Evolutionary conservation across 2,329 filamentous ascomycete species (phyloP), one percentile per base, ranked within the genome.

Genomic region (Hymenoscyphus occultus): DNA sequence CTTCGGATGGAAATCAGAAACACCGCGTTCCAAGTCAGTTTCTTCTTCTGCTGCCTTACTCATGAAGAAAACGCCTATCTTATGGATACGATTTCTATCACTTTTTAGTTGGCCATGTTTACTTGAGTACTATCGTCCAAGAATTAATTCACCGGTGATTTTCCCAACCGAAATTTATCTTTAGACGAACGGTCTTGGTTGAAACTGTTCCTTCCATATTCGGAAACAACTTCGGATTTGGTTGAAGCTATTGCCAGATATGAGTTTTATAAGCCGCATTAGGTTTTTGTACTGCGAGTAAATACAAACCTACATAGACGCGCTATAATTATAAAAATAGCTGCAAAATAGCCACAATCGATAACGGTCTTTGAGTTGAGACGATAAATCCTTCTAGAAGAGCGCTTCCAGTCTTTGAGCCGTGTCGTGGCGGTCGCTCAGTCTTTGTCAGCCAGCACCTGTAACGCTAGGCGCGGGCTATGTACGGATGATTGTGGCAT

Each of bases 391-490:
- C 19, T 54, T 54, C 48, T 54, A 13, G 48, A 54, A 54, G 48
- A 28, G 48, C 19, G 48, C 48, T 54, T 54, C 45, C 6, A 54
- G 19, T 54, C 45, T 28, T 51, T 10, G 19, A 22, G 22, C 22
- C 48, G 48, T n/a, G 48, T 9, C 10, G 48, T 54, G 48, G 48
- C 48, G 19, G 4, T 51, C 45, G 45, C n/a, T 10, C 7, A 22
- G 10, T 54, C 48, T 54, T 54, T 51, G 45, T 51, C 9, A 19
- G 19, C 22, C 28, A 12, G 3, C 9, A 54, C 10, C 48, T 54
- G 48, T 54, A 54, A 54, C 48, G 22, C 48, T 54, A 54, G 48
- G 48, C 48, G 48, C 48, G 48, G 48, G 48, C 10, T 13, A 13
- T 19, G 19, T 54, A 54, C 10, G 19, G 48, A 54, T 28, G 48